A percentile compares a stretch with the other conserved stretches of the same genome.
Evolutionary conservation across 768 basidiomycete genomes (phyloP).

Genomic region (Lactifluus piperatus): DNA sequence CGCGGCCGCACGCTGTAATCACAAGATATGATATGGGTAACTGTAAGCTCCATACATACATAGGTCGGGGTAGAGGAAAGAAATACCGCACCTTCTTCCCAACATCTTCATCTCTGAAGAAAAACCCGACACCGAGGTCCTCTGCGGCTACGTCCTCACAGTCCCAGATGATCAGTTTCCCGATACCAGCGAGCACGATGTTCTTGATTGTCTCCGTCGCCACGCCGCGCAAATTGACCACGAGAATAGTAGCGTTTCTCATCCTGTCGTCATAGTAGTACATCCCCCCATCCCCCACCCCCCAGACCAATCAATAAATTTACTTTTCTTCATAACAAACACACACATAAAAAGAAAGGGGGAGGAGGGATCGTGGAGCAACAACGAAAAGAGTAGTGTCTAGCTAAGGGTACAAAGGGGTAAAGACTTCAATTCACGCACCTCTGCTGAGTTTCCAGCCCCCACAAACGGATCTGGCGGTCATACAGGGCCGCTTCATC

Average conservation of each 20-base stretch:
- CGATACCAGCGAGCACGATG: constrained; percentile 93
- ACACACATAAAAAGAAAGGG: too few species aligned
- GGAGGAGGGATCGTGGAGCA: too few species aligned
- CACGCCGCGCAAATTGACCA: constrained; percentile 69
- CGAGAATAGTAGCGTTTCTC: constrained; percentile 85
- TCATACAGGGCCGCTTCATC: constrained; percentile 86
- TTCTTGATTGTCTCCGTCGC: constrained; percentile 97
- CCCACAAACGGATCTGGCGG: constrained; percentile 96
- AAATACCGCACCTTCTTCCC: constrained; percentile 64
- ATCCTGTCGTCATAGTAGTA: constrained; percentile 49
- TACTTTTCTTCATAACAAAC: too few species aligned
- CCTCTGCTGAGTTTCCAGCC: constrained; percentile 96
- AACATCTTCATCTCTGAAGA: constrained; percentile 89
- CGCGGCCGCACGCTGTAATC: constrained; percentile 67
- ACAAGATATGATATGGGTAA: constrained; percentile 7
- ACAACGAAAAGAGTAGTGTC: too few species aligned
- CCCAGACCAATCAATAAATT: neutral
- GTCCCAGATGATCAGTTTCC: constrained; percentile 81
- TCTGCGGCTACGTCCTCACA: constrained; percentile 63
- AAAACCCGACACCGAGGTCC: constrained; percentile 88
- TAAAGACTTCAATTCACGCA: too few species aligned
- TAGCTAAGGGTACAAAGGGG: neutral
- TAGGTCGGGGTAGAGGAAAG: neutral
- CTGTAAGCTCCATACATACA: constrained; percentile 37
- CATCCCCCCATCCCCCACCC: too few species aligned